Percentiles rank a stretch among this genome's conserved stretches.
Evolutionary conservation across 78 protist species (phyloP).

Genomic region (Dictyostelium intermedium): DNA sequence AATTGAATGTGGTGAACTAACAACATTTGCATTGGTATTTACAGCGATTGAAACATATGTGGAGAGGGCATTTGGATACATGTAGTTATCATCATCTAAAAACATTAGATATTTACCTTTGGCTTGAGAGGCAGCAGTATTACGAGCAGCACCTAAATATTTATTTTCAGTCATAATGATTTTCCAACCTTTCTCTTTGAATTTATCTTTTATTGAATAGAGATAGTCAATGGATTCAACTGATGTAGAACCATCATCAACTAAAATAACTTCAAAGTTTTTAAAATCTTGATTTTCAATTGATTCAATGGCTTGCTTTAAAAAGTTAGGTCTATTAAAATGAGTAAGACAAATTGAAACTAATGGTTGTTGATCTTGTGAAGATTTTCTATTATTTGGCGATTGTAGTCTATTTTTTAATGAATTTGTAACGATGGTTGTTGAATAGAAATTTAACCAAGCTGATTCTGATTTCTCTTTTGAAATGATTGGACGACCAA

Average conservation of each 20-base stretch:
- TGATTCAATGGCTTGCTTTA: conserved; percentile 40
- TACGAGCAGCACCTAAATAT: conserved; percentile 78
- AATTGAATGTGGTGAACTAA: conserved; percentile 67
- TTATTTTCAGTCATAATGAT: conserved; percentile 49
- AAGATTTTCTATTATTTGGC: neutral
- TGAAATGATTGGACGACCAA: conserved; percentile 27
- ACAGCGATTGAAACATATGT: conserved; percentile 31
- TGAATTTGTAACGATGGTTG: neutral
- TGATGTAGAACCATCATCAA: conserved; percentile 59
- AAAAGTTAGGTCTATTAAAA: conserved; percentile 55
- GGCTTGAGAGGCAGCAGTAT: conserved; percentile 43
- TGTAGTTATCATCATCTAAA: conserved; percentile 66
- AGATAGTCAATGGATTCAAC: conserved; percentile 30
- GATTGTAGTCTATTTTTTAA: neutral
- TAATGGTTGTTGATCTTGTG: neutral
- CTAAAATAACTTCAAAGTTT: conserved; percentile 39
- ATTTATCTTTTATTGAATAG: neutral
- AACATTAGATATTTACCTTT: conserved; percentile 34
- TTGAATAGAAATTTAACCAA: conserved; percentile 35
- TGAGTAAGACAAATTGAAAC: conserved; percentile 51
- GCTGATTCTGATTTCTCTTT: neutral
- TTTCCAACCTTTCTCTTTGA: conserved; percentile 4
- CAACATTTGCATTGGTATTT: conserved; percentile 37
- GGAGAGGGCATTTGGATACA: conserved; percentile 42
- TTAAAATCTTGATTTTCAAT: conserved; percentile 23